Conservation (phyloP, 257 asterid species). For the Ballota nigra region DNA sequence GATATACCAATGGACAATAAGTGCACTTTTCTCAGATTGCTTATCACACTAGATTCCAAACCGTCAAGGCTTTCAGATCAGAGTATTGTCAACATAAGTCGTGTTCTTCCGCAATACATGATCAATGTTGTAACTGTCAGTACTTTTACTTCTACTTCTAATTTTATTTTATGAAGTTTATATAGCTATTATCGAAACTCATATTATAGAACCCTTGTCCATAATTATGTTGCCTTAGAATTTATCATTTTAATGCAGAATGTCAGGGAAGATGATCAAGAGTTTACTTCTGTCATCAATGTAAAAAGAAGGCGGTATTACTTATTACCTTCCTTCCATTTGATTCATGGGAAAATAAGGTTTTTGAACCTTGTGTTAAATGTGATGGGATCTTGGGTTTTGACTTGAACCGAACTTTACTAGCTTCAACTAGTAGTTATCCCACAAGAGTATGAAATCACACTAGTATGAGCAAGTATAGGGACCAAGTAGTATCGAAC, state of each 20-base stretch:
- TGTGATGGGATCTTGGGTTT: conserved; percentile 49
- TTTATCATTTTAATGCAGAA: conserved; percentile 36
- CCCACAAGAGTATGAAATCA: too few species aligned
- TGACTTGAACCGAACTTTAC: too few species aligned
- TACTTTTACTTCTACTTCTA: conserved; percentile 2
- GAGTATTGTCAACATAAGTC: conserved; percentile 52
- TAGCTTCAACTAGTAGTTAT: too few species aligned
- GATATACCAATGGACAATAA: conserved; percentile 58
- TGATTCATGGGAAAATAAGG: conserved; percentile 48
- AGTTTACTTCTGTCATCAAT: conserved; percentile 23
- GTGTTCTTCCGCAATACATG: conserved; percentile 63
- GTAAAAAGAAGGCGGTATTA: conserved; percentile 48
- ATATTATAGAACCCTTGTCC: not conserved
- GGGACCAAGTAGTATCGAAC: too few species aligned
- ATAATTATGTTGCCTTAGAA: not conserved
- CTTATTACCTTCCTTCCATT: conserved; percentile 60
- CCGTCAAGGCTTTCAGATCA: conserved; percentile 62
- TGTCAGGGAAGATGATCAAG: conserved; percentile 36
- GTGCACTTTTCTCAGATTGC: conserved; percentile 73
- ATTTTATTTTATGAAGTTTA: not conserved
- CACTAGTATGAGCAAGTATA: too few species aligned
- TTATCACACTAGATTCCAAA: conserved; percentile 53
- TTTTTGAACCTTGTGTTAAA: conserved; percentile 44
- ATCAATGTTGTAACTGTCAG: conserved; percentile 53
- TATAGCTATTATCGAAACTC: not conserved